Base-by-base conservation (phyloP, 169 alveolate genomes). In the Eimeria maxima region DNA sequence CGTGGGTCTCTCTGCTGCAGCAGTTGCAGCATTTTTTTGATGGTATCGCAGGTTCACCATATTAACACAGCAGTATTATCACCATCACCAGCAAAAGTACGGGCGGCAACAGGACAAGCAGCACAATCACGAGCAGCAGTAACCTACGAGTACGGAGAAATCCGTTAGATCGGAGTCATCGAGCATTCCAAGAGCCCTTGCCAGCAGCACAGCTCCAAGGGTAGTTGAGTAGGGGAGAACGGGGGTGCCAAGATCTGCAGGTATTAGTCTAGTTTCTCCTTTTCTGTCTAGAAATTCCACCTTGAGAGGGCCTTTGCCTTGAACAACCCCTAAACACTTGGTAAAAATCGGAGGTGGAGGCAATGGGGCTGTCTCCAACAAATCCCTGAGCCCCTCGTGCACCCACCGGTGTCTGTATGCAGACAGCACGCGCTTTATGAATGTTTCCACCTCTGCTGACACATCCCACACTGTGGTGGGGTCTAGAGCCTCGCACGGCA, bases 331-430 rank as follows among this genome's bases (percentile, higher is more conserved):
- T 20, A 29, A n/a, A 42, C 87, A 76, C 14, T 42, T 29, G 8
- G 38, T 47, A 42, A 76, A 76, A 24, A 76, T 47, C 11, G 87
- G 87, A 22, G 87, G 87, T 29, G 87, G 87, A 38, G 87, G 87
- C 27, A 76, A 55, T 10, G 44, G 44, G 55, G 87, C 13, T 4
- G 18, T 55, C 11, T 22, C 27, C 5, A 76, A 55, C n/a, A 76
- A 7, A 16, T 76, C 87, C 14, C 53, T 27, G 47, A 76, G 55
- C 27, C 57, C 60, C 29, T 29, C 45, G n/a, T 33, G 47, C 87
- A 76, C 0, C 87, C 87, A 76, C 27, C 60, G 47, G 53, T 76
- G 87, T 76, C 87, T 76, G 87, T 76, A 42, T 27, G 24, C 47
- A 1, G 24, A 6, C 87, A 47, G 38, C 11, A 76, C 11, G 11